These are phyloP conservation scores for Raffaelea albimanens DNA, from an alignment of 2,329 filamentous ascomycete species.

Conservation along the genomic window DNA sequence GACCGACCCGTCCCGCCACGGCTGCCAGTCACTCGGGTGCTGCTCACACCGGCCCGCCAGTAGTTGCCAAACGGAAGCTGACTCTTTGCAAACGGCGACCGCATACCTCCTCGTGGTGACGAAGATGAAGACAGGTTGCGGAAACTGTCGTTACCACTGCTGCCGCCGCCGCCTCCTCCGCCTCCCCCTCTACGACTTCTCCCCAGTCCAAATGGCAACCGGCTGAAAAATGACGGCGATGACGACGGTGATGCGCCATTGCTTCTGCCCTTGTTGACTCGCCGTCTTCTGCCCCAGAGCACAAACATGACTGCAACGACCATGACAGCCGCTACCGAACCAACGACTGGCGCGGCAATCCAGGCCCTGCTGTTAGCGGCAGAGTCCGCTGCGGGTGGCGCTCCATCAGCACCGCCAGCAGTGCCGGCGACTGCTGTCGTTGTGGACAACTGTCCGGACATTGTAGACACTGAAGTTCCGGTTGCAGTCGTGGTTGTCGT, in stretches of 20 bases:
- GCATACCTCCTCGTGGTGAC: not conserved
- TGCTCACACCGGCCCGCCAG: conserved; percentile 3
- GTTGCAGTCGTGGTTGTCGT: no score
- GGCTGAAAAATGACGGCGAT: conserved; percentile 4
- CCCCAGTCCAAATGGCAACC: not conserved
- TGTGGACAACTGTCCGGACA: no score
- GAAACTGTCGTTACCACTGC: no score
- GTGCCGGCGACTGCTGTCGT: no score
- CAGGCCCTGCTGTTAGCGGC: conserved; percentile 15
- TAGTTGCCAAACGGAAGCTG: conserved; percentile 7
- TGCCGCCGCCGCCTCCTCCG: not conserved
- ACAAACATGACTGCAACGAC: conserved; percentile 22
- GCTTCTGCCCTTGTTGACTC: not conserved
- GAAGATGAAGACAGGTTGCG: conserved; percentile 5
- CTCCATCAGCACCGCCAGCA: no score
- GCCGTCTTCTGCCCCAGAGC: conserved; percentile 17
- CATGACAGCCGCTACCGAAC: conserved; percentile 21
- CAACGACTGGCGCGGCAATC: conserved; percentile 25
- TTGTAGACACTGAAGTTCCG: no score
- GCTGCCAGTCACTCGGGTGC: not conserved
- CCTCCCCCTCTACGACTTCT: not conserved
- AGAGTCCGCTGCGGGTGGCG: no score
- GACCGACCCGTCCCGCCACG: not conserved
- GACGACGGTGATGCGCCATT: not conserved
- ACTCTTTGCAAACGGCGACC: conserved; percentile 2